A percentile compares a stretch with the other conserved stretches of the same genome.
These are phyloP conservation scores for Coniella lustricola DNA, from an alignment of 2,329 filamentous ascomycete genomes.

Conservation along the genomic window DNA sequence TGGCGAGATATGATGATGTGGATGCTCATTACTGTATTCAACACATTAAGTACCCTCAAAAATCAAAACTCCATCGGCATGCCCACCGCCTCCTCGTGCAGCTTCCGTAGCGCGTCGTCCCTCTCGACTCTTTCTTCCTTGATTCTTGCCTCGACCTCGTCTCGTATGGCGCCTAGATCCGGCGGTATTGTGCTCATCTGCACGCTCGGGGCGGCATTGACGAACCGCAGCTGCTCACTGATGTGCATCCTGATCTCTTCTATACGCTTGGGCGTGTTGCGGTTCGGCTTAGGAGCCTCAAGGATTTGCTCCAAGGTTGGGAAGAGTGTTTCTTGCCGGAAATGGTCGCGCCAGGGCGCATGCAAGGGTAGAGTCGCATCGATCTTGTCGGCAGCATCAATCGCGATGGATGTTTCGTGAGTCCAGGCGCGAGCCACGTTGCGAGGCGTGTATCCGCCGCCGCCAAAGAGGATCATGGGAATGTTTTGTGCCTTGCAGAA, in stretches of 20 bases:
- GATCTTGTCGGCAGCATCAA: conserved; percentile 65
- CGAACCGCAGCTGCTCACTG: conserved; percentile 78
- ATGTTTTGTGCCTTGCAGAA: conserved; percentile 77
- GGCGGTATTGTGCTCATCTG: conserved; percentile 76
- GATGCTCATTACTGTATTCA: not conserved
- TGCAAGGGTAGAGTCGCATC: conserved; percentile 67
- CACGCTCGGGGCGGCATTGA: conserved; percentile 78
- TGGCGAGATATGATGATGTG: too few species aligned
- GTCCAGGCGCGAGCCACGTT: conserved; percentile 97
- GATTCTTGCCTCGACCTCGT: conserved; percentile 61
- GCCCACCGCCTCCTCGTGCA: conserved; percentile 51
- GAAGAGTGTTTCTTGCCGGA: conserved; percentile 80
- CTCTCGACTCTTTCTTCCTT: conserved; percentile 57
- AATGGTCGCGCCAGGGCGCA: conserved; percentile 81
- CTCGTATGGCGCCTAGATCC: conserved; percentile 61
- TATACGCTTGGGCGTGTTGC: conserved; percentile 70
- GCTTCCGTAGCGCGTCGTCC: conserved; percentile 45
- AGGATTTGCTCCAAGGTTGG: conserved; percentile 71
- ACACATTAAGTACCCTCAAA: not conserved
- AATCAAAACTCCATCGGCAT: conserved; percentile 45
- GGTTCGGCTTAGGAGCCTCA: conserved; percentile 65
- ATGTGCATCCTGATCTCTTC: conserved; percentile 70
- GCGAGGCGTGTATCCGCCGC: conserved; percentile 90
- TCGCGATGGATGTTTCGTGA: conserved; percentile 88
- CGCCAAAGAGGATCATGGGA: conserved; percentile 84